Percentiles rank a stretch among this genome's conserved stretches.
Evolutionary conservation across 768 basidiomycete genomes (phyloP).

Genomic region (Myochromella boudieri): DNA sequence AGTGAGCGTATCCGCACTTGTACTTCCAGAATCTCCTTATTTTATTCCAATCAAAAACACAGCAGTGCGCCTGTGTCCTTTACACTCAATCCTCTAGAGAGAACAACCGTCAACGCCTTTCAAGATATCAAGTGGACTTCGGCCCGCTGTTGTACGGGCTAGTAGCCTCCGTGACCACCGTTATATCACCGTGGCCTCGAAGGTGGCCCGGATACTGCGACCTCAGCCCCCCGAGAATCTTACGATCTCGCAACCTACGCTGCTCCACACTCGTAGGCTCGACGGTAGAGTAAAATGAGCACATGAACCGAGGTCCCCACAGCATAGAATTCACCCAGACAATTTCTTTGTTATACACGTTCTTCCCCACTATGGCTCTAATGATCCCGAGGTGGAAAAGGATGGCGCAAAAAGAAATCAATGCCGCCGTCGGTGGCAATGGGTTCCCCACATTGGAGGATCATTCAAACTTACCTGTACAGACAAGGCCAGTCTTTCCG

Average conservation of each 20-base stretch:
- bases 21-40: no score
- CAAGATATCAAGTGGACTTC: conserved; percentile 67
- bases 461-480: conserved; percentile 56
- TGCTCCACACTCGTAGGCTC: no score
- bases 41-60: no score
- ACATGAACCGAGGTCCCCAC: conserved; percentile 6
- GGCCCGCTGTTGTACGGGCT: conserved; percentile 55
- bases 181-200: not conserved
- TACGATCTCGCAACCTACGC: no score
- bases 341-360: conserved; percentile 59
- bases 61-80: conserved; percentile 60
- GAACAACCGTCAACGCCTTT: conserved; percentile 46
- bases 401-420: conserved; percentile 65
- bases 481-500: conserved; percentile 56
- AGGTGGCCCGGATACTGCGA: conserved; percentile 61
- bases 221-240: conserved; percentile 16
- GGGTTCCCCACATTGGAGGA: conserved; percentile 62
- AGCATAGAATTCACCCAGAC: conserved; percentile 46
- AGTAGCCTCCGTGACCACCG: not conserved
- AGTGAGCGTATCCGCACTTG: no score
- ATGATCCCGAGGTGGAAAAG: conserved; percentile 54
- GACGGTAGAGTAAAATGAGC: no score
- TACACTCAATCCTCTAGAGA: conserved; percentile 56
- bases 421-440: conserved; percentile 55
- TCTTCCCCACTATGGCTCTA: conserved; percentile 62